Percentiles rank a stretch among this genome's conserved stretches.
Conservation (phyloP, 202 grass and related monocot genomes). For the Digitaria exilis region DNA sequence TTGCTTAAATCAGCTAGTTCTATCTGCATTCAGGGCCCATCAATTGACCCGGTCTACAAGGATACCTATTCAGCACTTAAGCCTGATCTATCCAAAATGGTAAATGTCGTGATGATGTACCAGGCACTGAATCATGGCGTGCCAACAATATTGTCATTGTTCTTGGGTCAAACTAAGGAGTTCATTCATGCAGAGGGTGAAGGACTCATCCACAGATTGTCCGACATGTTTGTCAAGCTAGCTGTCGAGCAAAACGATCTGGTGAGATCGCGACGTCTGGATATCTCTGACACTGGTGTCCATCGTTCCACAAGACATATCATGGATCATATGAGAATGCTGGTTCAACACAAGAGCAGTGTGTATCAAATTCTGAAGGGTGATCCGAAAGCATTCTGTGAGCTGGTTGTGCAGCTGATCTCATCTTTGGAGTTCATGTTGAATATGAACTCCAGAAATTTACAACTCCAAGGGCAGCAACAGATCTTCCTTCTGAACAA, state of each 20-base stretch:
- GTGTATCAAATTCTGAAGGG: background rate
- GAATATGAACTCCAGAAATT: background rate
- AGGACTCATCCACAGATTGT: background rate
- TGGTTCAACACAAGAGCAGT: background rate
- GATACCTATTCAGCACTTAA: background rate
- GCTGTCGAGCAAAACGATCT: background rate
- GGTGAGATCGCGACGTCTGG: background rate
- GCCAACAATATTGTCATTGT: conserved; percentile 3
- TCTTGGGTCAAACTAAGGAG: conserved; percentile 7
- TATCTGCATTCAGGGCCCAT: background rate
- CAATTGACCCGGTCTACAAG: background rate
- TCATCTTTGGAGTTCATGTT: background rate
- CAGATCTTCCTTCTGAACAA: conserved; percentile 32
- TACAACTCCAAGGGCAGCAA: conserved; percentile 13
- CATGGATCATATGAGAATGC: background rate
- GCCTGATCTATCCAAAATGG: background rate
- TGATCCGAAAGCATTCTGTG: background rate
- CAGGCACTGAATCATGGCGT: background rate
- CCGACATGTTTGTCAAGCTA: background rate
- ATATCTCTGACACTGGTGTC: conserved; percentile 16
- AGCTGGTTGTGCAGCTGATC: background rate
- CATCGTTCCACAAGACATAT: background rate
- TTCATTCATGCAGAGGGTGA: background rate
- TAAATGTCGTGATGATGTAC: conserved; percentile 13
- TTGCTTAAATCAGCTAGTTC: background rate